A percentile compares a stretch with the other conserved stretches of the same genome.
Conservation (phyloP, 2,329 filamentous ascomycete species). For the Hymenoscyphus fraxineus region DNA sequence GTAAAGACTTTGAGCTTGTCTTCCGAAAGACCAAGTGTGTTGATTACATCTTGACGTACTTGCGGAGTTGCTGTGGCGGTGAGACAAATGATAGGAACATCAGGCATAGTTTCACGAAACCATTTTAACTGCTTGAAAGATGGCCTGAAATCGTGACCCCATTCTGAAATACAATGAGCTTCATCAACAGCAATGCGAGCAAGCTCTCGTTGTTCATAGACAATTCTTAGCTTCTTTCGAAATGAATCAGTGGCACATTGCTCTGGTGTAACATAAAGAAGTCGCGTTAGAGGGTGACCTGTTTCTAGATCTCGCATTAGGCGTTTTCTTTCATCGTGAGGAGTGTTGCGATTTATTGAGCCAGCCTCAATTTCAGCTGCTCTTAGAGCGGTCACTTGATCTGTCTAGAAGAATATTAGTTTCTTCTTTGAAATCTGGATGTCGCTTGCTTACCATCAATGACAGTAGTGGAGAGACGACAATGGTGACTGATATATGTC, state of each 20-base stretch:
- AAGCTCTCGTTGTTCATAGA: slow-evolving; percentile 80
- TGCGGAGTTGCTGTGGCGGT: slow-evolving; percentile 84
- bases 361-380: slow-evolving; percentile 73
- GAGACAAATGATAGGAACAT: slow-evolving; percentile 86
- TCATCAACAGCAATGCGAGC: slow-evolving; percentile 87
- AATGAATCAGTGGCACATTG: slow-evolving; percentile 76
- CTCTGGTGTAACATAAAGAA: slow-evolving; percentile 93
- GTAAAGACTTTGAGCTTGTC: slow-evolving; percentile 68
- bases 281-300: slow-evolving; percentile 75
- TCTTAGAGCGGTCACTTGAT: slow-evolving; percentile 80
- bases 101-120: slow-evolving; percentile 77
- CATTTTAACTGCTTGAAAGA: slow-evolving; percentile 84
- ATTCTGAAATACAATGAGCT: slow-evolving; percentile 96
- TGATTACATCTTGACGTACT: slow-evolving; percentile 79
- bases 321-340: slow-evolving; percentile 56
- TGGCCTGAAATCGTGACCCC: slow-evolving; percentile 95
- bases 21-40: slow-evolving; percentile 64
- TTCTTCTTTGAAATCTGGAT: neutral
- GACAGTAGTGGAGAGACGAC: slow-evolving; percentile 86
- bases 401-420: slow-evolving; percentile 55
- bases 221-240: slow-evolving; percentile 66
- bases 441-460: slow-evolving; percentile 63
- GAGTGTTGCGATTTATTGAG: slow-evolving; percentile 81
- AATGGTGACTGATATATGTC: slow-evolving; percentile 64
- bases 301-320: slow-evolving; percentile 82